These are phyloP conservation scores for Escovopsis sp. DNA, from an alignment of 2,329 filamentous ascomycete genomes.

Conservation along the genomic window DNA sequence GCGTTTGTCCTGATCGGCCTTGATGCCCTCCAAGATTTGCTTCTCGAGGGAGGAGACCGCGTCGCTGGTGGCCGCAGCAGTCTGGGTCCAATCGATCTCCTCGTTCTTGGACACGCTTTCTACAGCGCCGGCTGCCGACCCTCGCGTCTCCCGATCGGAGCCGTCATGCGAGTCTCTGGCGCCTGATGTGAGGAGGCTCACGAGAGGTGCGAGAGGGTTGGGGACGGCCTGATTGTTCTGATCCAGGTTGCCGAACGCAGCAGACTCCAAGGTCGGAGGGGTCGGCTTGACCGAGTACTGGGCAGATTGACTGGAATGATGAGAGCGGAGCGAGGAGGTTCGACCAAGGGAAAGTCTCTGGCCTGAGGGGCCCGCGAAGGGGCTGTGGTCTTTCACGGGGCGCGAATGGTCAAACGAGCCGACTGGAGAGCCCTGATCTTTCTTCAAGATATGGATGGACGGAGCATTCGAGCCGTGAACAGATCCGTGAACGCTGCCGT, in stretches of 20 bases:
- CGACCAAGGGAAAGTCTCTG: slow-evolving; percentile 24
- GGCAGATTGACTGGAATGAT: slow-evolving; percentile 13
- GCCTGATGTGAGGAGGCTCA: slow-evolving; percentile 43
- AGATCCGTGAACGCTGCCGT: slow-evolving; percentile 20
- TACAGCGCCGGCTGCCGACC: neutral
- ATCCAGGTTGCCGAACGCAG: slow-evolving; percentile 20
- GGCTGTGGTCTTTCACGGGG: slow-evolving; percentile 27
- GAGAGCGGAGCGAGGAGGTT: slow-evolving; percentile 17
- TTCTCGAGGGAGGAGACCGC: slow-evolving; percentile 8
- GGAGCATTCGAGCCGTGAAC: slow-evolving; percentile 16
- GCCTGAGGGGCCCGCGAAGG: slow-evolving; percentile 28
- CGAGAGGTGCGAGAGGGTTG: slow-evolving; percentile 43
- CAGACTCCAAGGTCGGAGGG: slow-evolving; percentile 18
- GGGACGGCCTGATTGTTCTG: slow-evolving; percentile 58
- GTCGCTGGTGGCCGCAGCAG: slow-evolving; percentile 6
- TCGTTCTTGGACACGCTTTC: slow-evolving; percentile 37
- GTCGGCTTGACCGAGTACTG: slow-evolving; percentile 11
- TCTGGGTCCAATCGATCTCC: slow-evolving; percentile 21
- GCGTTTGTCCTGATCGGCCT: slow-evolving; percentile 40
- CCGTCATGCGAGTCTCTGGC: slow-evolving; percentile 36
- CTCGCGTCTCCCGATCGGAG: slow-evolving; percentile 16
- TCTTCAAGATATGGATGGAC: slow-evolving; percentile 36
- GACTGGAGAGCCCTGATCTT: slow-evolving; percentile 26
- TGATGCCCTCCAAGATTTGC: slow-evolving; percentile 19
- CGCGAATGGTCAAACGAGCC: slow-evolving; percentile 26